These are phyloP conservation scores for Fagopyrum esculentum DNA, from an alignment of 148 eudicot species.

Conservation along the genomic window DNA sequence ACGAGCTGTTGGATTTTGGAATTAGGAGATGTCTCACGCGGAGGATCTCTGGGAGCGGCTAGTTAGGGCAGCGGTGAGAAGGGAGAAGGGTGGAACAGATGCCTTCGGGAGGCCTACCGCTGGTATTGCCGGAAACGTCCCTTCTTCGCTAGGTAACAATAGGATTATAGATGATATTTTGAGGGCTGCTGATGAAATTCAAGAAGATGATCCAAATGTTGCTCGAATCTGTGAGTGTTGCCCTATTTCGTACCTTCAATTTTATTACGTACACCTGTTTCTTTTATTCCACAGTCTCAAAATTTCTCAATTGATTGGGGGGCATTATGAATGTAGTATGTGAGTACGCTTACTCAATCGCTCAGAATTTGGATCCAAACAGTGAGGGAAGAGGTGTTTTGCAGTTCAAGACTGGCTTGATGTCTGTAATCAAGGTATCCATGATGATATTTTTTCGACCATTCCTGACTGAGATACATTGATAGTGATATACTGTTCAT, in stretches of 20 bases:
- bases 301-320: background rate
- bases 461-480: background rate
- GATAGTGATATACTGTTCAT: background rate
- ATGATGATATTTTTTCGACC: background rate
- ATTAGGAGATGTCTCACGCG: conserved; percentile 72
- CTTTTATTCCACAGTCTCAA: background rate
- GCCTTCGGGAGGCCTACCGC: conserved; percentile 57
- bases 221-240: conserved; percentile 70
- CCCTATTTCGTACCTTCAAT: background rate
- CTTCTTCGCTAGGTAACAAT: conserved; percentile 75
- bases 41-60: conserved; percentile 94
- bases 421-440: conserved; percentile 95
- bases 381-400: conserved; percentile 98
- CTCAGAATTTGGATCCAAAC: conserved; percentile 94
- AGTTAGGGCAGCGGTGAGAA: conserved; percentile 81
- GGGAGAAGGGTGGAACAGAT: conserved; percentile 56
- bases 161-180: conserved; percentile 82
- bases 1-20: background rate
- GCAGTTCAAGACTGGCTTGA: conserved; percentile 97
- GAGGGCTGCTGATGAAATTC: conserved; percentile 94
- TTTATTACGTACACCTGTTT: background rate
- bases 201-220: conserved; percentile 81
- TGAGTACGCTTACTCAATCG: conserved; percentile 88
- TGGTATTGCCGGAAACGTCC: conserved; percentile 90
- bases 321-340: conserved; percentile 51